Evolutionary conservation across 805 yeast genomes (phyloP), one percentile per base, ranked within the genome.

Genomic region (Myxozyma vanderwaltii): DNA sequence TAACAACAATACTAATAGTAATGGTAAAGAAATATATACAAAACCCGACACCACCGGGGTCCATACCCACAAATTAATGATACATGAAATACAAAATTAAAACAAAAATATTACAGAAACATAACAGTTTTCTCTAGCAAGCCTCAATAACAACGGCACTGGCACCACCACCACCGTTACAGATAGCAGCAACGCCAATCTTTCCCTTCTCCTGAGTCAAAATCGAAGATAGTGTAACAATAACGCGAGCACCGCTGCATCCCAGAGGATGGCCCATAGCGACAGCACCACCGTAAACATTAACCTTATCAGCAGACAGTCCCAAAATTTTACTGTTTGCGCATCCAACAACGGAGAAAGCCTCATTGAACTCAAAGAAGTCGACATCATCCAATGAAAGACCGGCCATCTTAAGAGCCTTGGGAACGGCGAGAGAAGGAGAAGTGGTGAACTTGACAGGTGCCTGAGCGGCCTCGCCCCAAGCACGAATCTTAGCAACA

Each of bases 151-250:
- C 89, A 70, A 94, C 79, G 26, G 98, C 86, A 57, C 96, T 87
- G 51, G 97, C 98, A 74, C 99, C 99, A 74, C 99, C 99, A 71
- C 99, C 99, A 80, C 99, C 99, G 76, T 94, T 94, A 82, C 99
- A 94, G 72, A 94, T 86, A 74, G 90, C 97, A 70, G 97, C 97
- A 67, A 85, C 90, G 74, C 99, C 99, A 68, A 85, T 75, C 78
- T 86, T 89, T 68, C 92, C 95, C 56, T 76, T 76, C 80, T 94
- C 98, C 78, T 92, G 97, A 39, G 76, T 67, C 72, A 94, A 82
- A 17, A 91, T 91, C 51, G 90, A 82, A 59, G 85, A 70, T 75
- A 94, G 81, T 29, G 99, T 94, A 67, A 89, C 91, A 58, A 94
- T 83, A 70, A 94, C 82, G 79, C 97, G 86, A 40, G 97, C 96